These are phyloP conservation scores for Delitschia confertaspora DNA, from an alignment of 495 filamentous ascomycete species.

Conservation along the genomic window DNA sequence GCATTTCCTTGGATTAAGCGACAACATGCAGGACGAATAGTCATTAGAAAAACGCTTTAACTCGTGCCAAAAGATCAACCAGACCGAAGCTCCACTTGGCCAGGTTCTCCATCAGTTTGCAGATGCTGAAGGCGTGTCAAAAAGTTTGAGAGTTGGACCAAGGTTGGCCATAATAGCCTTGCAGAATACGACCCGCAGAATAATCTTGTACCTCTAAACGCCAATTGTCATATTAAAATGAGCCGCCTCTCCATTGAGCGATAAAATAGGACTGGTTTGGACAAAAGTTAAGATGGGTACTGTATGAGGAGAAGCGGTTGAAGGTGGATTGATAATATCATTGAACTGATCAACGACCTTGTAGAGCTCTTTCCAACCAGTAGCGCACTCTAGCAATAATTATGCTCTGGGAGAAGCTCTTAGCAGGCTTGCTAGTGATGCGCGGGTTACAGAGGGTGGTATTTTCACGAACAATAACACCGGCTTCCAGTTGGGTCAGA, in stretches of 20 bases:
- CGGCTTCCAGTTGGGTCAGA: too few species aligned
- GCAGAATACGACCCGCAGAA: slow-evolving; percentile 3
- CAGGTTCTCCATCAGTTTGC: slow-evolving; percentile 22
- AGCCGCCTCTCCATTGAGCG: slow-evolving; percentile 18
- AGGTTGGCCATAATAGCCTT: too few species aligned
- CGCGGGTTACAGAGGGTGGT: too few species aligned
- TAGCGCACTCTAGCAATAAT: slow-evolving; percentile 13
- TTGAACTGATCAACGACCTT: slow-evolving; percentile 16
- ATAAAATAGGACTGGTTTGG: slow-evolving; percentile 12
- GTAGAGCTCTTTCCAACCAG: slow-evolving; percentile 26
- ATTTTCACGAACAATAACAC: too few species aligned
- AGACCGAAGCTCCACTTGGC: slow-evolving; percentile 17
- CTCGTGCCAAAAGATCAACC: slow-evolving; percentile 9
- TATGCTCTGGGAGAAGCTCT: too few species aligned
- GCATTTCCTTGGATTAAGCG: slow-evolving; percentile 5
- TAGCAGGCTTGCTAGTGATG: too few species aligned
- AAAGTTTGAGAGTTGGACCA: too few species aligned
- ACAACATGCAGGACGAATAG: background rate
- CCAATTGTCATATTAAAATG: slow-evolving; percentile 25
- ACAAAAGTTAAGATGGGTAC: slow-evolving; percentile 12
- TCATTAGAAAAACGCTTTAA: background rate
- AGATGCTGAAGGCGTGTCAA: slow-evolving; percentile 28
- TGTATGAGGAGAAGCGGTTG: slow-evolving; percentile 18
- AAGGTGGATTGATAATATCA: slow-evolving; percentile 28
- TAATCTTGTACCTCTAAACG: slow-evolving; percentile 11